Percentiles rank a stretch among this genome's conserved stretches.
phyloP scores from a whole-genome alignment of 2,329 filamentous ascomycete species.

The Alternaria triticina region DNA sequence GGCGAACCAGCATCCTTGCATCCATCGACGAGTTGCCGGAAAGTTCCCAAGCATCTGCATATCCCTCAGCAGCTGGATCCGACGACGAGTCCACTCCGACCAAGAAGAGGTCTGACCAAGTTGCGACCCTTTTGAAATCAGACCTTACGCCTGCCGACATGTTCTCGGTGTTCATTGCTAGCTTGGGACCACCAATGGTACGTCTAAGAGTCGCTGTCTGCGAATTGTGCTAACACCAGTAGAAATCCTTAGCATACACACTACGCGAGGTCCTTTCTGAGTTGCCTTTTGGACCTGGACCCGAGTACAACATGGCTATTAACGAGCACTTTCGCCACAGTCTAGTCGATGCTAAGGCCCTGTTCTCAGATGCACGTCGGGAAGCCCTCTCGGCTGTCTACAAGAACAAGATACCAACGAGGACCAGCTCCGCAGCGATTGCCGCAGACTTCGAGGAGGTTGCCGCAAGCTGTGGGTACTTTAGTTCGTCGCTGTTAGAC shows the following conservation, averaged over 20 bases:
- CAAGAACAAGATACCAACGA: constrained; percentile 74
- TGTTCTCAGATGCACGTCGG: constrained; percentile 79
- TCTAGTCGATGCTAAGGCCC: constrained; percentile 76
- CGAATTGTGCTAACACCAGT: constrained; percentile 25
- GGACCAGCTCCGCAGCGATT: constrained; percentile 72
- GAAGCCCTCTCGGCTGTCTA: constrained; percentile 82
- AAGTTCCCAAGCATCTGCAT: constrained; percentile 36
- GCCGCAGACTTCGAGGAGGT: constrained; percentile 97
- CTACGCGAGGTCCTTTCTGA: constrained; percentile 87
- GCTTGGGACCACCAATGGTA: constrained; percentile 88
- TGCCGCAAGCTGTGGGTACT: constrained; percentile 95
- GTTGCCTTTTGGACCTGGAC: constrained; percentile 75
- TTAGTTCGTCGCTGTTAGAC: constrained; percentile 88
- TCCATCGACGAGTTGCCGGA: constrained; percentile 53
- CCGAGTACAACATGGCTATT: constrained; percentile 72
- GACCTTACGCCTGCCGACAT: constrained; percentile 74
- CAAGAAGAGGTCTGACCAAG: constrained; percentile 19
- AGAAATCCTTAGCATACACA: constrained; percentile 91
- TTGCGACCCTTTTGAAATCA: constrained; percentile 37
- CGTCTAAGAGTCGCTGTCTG: background rate
- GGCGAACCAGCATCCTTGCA: constrained; percentile 47
- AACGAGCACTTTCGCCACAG: constrained; percentile 83
- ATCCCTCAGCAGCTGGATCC: constrained; percentile 34
- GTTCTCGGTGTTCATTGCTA: constrained; percentile 86
- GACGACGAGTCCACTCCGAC: constrained; percentile 34